Percentiles rank a stretch among this genome's conserved stretches.
Evolutionary conservation across 192 early-diverging fungal species (phyloP).

Genomic region (Neocallimastix lanati): DNA sequence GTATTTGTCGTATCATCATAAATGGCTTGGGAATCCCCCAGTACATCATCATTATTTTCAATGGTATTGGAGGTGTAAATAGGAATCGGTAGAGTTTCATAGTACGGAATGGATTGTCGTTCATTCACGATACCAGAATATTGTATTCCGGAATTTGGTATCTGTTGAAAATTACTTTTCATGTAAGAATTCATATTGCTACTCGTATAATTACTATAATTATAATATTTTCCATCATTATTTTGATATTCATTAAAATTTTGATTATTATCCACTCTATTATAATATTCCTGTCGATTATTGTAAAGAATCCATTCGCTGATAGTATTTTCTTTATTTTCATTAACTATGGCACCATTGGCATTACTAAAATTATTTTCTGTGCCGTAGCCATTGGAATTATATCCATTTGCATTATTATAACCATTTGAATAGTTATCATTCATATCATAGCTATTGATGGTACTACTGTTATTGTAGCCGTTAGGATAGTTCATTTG

Average conservation of each 20-base stretch:
- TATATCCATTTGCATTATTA: too few relatives aligned
- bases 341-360: neutral
- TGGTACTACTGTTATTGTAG: neutral
- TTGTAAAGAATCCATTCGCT: neutral
- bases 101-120: neutral
- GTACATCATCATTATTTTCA: neutral
- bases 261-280: neutral
- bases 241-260: neutral
- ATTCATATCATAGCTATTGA: too few relatives aligned
- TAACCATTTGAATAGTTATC: too few relatives aligned
- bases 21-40: neutral
- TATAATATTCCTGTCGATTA: neutral
- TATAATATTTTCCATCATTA: neutral
- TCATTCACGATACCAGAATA: neutral
- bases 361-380: neutral
- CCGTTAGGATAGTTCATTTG: neutral
- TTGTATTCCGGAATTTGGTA: neutral
- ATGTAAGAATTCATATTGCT: neutral
- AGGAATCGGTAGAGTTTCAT: neutral
- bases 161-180: neutral
- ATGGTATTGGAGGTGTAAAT: neutral
- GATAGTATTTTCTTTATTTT: neutral
- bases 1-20: neutral
- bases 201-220: neutral
- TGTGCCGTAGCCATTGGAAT: neutral